Conservation (phyloP, 164 flowering plant genomes). For the Houttuynia cordata region DNA sequence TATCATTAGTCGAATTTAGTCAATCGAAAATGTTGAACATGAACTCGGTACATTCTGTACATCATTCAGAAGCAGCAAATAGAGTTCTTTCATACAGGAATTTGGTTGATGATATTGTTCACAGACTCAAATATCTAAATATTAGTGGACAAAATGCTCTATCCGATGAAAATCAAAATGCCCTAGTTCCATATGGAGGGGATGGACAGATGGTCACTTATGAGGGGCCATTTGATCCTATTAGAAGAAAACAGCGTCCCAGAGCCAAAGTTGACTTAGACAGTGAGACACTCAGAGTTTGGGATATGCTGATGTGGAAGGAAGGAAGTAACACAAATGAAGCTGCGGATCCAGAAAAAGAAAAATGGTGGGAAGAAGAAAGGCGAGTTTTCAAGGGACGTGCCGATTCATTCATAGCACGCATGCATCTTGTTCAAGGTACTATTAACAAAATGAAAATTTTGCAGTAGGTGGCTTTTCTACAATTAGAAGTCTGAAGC, state of each 20-base stretch:
- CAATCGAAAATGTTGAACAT: background rate
- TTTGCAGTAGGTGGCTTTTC: background rate
- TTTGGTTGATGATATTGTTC: conserved; percentile 30
- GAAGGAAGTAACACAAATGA: conserved; percentile 23
- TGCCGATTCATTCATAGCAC: conserved; percentile 27
- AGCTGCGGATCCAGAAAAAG: conserved; percentile 27
- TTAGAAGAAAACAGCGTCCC: conserved; percentile 31
- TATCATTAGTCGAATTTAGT: background rate
- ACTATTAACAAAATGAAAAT: conserved; percentile 2
- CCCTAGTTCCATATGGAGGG: conserved; percentile 44
- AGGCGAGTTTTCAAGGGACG: conserved; percentile 28
- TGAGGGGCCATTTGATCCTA: conserved; percentile 20
- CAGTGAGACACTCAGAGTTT: conserved; percentile 40
- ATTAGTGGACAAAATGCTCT: conserved; percentile 20
- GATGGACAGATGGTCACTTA: conserved; percentile 37
- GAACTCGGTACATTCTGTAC: background rate
- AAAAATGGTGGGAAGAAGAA: conserved; percentile 35
- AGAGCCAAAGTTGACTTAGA: conserved; percentile 63
- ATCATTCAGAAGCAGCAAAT: background rate
- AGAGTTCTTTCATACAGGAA: conserved; percentile 5
- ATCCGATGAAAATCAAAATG: conserved; percentile 18
- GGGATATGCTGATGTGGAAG: conserved; percentile 54
- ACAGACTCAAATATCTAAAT: conserved; percentile 23
- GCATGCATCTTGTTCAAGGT: conserved; percentile 59
- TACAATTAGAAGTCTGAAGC: background rate